Evolutionary conservation across 306 rosid genomes (phyloP).

Genomic region (Trichosanthes truncata): DNA sequence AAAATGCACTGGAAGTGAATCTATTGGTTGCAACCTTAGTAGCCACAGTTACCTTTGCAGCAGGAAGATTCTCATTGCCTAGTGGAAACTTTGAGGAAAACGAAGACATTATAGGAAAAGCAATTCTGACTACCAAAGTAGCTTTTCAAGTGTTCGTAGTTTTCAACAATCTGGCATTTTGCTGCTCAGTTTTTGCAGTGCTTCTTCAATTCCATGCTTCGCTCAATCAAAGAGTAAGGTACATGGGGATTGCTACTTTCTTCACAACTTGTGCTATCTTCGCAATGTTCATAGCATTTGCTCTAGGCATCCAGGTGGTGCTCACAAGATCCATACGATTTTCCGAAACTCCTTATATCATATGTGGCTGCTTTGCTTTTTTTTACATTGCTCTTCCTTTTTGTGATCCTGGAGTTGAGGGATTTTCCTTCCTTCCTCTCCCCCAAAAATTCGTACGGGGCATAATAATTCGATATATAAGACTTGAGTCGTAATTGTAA

Average conservation of each 20-base stretch:
- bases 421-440: background rate
- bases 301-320: background rate
- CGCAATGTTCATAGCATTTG: background rate
- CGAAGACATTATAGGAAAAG: background rate
- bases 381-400: background rate
- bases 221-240: background rate
- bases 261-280: background rate
- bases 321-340: background rate
- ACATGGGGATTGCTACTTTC: background rate
- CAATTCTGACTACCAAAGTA: background rate
- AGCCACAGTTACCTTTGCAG: background rate
- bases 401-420: background rate
- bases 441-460: background rate
- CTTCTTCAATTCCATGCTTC: background rate
- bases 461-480: background rate
- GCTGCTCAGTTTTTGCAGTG: slow-evolving; percentile 2
- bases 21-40: background rate
- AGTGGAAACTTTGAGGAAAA: background rate
- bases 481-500: background rate
- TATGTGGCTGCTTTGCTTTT: background rate
- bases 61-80: background rate
- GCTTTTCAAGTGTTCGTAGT: too few species aligned
- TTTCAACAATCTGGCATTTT: background rate
- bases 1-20: background rate
- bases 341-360: background rate